Conservation (phyloP, 2,329 filamentous ascomycete species). For the Trematosphaeria pertusa region DNA sequence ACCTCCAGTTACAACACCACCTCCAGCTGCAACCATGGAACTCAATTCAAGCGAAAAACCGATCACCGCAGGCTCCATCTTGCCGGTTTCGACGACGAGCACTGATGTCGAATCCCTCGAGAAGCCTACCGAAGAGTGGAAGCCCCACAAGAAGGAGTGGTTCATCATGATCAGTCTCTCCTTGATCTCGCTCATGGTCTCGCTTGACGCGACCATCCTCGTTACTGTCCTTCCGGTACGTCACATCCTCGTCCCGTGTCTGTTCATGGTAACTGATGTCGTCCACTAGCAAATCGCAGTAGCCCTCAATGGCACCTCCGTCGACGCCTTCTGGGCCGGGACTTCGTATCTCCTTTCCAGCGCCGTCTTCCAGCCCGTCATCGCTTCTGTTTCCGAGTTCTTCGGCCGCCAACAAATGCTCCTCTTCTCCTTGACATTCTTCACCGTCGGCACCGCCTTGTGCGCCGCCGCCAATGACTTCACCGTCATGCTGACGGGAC, state of each 20-base stretch:
- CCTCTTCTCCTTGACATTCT: constrained; percentile 50
- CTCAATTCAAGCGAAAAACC: too few species aligned
- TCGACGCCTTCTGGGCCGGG: constrained; percentile 72
- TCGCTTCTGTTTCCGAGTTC: constrained; percentile 51
- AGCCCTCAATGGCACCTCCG: constrained; percentile 29
- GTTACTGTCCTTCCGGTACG: constrained; percentile 37
- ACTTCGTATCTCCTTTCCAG: constrained; percentile 73
- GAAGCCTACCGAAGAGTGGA: constrained; percentile 10
- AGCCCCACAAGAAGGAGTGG: constrained; percentile 20
- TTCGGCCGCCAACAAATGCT: constrained; percentile 58
- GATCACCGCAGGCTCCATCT: too few species aligned
- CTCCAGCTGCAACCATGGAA: too few species aligned
- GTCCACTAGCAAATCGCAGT: constrained; percentile 30
- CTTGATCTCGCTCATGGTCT: constrained; percentile 36
- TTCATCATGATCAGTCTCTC: constrained; percentile 39
- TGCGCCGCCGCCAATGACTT: constrained; percentile 48
- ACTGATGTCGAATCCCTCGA: background rate
- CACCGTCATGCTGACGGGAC: constrained; percentile 42
- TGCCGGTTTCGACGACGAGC: too few species aligned
- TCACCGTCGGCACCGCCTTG: constrained; percentile 56
- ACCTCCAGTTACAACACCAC: too few species aligned
- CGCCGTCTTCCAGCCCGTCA: constrained; percentile 64
- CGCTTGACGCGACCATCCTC: constrained; percentile 39
- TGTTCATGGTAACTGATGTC: background rate
- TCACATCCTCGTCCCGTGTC: too few species aligned